Conservation (phyloP, 352 stramenopile species). For the Globisporangium apiculatum region DNA sequence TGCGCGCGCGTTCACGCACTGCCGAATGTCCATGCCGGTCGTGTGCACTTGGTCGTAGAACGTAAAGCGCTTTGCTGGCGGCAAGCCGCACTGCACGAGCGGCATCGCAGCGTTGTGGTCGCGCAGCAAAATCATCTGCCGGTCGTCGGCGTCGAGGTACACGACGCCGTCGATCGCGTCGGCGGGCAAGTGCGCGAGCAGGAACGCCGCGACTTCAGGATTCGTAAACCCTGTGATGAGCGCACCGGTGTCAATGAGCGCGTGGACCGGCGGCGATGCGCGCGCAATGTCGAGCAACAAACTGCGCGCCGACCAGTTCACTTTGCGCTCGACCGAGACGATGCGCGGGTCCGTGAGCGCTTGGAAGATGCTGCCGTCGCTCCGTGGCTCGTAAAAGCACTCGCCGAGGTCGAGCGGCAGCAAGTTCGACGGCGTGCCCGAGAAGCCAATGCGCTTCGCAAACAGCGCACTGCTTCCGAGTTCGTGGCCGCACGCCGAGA, state of each 20-base stretch:
- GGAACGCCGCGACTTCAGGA: constrained; percentile 76
- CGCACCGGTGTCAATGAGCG: constrained; percentile 89
- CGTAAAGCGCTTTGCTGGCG: constrained; percentile 82
- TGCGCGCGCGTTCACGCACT: constrained; percentile 81
- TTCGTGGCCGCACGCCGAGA: constrained; percentile 98
- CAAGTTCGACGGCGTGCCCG: constrained; percentile 97
- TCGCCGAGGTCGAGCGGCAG: constrained; percentile 98
- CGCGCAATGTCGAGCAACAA: constrained; percentile 76
- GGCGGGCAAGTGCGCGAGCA: constrained; percentile 65
- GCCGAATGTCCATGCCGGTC: constrained; percentile 92
- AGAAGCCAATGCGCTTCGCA: constrained; percentile 96
- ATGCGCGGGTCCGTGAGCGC: constrained; percentile 93
- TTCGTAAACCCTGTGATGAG: constrained; percentile 90
- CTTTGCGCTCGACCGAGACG: constrained; percentile 76
- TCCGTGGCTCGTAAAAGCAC: constrained; percentile 97
- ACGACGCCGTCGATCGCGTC: constrained; percentile 84
- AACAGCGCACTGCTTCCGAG: constrained; percentile 98
- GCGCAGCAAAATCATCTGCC: constrained; percentile 90
- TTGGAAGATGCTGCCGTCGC: constrained; percentile 98
- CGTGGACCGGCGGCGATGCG: constrained; percentile 68
- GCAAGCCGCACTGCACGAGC: constrained; percentile 86
- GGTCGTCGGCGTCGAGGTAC: constrained; percentile 87
- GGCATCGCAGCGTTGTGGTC: constrained; percentile 93
- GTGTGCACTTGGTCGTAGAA: constrained; percentile 95
- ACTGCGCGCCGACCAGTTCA: constrained; percentile 72